A percentile compares a stretch with the other conserved stretches of the same genome.
These are phyloP conservation scores for Pichia sp. DNA, from an alignment of 1,139 yeast species.

Conservation along the genomic window DNA sequence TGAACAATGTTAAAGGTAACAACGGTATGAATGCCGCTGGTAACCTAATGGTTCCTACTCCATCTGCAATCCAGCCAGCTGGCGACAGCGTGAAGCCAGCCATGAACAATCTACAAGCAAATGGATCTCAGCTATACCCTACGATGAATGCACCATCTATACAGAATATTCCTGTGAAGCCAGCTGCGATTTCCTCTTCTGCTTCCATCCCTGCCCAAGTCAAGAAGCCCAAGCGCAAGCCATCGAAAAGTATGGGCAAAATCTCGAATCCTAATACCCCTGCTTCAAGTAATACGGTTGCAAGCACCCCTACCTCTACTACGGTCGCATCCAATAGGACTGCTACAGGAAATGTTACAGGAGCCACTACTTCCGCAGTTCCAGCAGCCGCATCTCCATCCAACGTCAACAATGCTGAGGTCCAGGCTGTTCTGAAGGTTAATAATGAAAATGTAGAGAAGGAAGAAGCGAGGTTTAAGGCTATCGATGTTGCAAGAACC, in stretches of 20 bases:
- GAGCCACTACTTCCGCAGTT: neutral
- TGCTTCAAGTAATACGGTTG: conserved; percentile 18
- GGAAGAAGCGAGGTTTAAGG: conserved; percentile 27
- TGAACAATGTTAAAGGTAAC: neutral
- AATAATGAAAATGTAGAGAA: conserved; percentile 28
- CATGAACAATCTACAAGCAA: neutral
- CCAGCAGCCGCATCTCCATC: conserved; percentile 8
- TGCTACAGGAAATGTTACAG: neutral
- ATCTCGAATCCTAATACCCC: conserved; percentile 6
- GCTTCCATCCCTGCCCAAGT: conserved; percentile 16
- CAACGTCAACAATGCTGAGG: conserved; percentile 28
- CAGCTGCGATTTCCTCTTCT: neutral
- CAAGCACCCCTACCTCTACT: conserved; percentile 7
- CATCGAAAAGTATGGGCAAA: conserved; percentile 3
- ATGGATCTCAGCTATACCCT: neutral
- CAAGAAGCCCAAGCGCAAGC: conserved; percentile 11
- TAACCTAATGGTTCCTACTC: neutral
- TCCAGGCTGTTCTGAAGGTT: conserved; percentile 29
- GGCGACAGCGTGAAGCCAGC: neutral
- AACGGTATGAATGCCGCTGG: conserved; percentile 7
- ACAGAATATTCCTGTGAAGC: neutral
- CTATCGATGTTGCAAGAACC: conserved; percentile 30
- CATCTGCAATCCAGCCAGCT: neutral
- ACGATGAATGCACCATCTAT: neutral
- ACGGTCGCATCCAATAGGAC: neutral